A percentile compares a stretch with the other conserved stretches of the same genome.
phyloP scores from a whole-genome alignment of 768 basidiomycete genomes.

The Podaxis carcinomalis region DNA sequence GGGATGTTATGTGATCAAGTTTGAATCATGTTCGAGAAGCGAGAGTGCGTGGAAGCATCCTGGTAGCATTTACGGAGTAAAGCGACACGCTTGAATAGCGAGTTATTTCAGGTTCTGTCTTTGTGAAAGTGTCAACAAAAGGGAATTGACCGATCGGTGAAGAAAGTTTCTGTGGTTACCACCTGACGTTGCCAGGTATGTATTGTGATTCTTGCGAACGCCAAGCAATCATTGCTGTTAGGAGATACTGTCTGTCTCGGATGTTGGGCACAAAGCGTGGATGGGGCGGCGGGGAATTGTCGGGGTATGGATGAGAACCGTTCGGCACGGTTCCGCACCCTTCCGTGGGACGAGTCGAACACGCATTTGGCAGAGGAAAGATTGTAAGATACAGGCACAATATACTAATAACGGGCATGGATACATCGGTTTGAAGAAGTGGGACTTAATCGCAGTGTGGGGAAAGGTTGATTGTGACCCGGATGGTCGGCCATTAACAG shows the following conservation, averaged over 20 bases:
- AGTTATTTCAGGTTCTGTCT: background rate
- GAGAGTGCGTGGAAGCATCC: background rate
- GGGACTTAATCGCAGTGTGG: background rate
- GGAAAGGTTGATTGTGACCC: background rate
- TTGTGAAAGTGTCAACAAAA: background rate
- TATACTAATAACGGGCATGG: background rate
- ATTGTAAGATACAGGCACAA: background rate
- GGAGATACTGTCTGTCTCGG: background rate
- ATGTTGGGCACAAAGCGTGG: background rate
- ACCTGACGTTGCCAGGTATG: background rate
- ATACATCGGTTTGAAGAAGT: background rate
- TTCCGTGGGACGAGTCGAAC: background rate
- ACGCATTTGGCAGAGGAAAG: background rate
- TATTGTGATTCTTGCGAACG: background rate
- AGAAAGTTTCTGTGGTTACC: background rate
- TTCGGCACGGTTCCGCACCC: background rate
- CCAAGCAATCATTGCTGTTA: background rate
- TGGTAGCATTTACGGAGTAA: background rate
- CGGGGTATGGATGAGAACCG: background rate
- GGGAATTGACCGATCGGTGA: background rate
- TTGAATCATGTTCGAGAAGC: background rate
- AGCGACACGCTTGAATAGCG: background rate
- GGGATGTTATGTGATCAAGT: background rate
- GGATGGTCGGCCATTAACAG: too few species aligned
- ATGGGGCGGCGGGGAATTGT: constrained; percentile 1